Conservation (phyloP, 2,329 filamentous ascomycete species). For the Pestalotiopsis sp. region DNA sequence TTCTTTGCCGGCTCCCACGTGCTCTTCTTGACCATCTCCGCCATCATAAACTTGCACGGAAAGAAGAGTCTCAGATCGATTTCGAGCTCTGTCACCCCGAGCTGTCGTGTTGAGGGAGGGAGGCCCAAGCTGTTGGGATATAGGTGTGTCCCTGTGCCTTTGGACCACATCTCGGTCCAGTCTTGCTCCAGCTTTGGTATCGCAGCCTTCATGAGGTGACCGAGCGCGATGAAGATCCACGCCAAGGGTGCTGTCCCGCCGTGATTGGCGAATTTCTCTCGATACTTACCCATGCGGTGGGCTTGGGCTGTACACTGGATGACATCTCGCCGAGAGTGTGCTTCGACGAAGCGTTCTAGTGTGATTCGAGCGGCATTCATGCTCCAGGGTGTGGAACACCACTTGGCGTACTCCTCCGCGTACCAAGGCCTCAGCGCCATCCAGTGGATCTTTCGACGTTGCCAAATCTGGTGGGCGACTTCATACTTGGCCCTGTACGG, state of each 20-base stretch:
- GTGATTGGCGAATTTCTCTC: not conserved
- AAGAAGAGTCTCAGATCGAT: not conserved
- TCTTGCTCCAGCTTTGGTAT: not conserved
- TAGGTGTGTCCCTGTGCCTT: not conserved
- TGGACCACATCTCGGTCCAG: not conserved
- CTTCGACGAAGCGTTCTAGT: slow-evolving; percentile 9
- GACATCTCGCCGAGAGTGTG: slow-evolving; percentile 1
- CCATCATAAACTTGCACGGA: not conserved
- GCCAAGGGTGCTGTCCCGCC: not conserved
- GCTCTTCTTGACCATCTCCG: not conserved
- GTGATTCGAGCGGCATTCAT: not conserved
- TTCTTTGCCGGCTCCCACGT: not conserved
- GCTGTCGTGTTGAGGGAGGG: not conserved
- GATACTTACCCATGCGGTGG: not conserved
- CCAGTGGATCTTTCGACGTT: not conserved
- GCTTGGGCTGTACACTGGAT: not conserved
- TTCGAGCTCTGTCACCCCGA: not conserved
- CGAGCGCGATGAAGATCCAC: slow-evolving; percentile 3
- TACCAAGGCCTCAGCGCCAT: slow-evolving; percentile 9
- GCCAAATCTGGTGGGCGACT: not conserved
- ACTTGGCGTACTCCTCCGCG: slow-evolving; percentile 2
- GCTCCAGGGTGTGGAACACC: slow-evolving; percentile 13
- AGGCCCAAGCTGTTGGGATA: not conserved
- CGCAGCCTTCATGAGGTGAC: slow-evolving; percentile 10
- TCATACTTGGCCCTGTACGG: not conserved